Percentiles rank a stretch among this genome's conserved stretches.
phyloP scores from a whole-genome alignment of 83 land plant species.

The Diphasiastrum complanatum region DNA sequence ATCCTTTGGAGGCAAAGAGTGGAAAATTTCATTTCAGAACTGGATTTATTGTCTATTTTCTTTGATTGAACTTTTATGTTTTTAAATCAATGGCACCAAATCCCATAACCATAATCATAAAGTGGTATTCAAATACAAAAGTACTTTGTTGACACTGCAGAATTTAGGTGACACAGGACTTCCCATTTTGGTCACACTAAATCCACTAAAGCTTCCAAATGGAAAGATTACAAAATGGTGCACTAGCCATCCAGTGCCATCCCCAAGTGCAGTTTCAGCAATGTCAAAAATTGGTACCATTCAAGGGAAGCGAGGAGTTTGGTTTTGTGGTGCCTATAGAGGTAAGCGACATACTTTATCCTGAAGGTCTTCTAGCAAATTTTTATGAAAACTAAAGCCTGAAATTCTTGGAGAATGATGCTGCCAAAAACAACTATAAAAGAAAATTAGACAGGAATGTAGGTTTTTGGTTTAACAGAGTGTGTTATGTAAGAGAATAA shows the following conservation, averaged over 20 bases:
- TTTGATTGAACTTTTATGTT: too few species aligned
- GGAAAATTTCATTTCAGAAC: too few species aligned
- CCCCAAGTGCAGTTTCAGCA: conserved; percentile 80
- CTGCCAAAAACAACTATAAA: too few species aligned
- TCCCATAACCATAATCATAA: background rate
- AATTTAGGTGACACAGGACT: conserved; percentile 41
- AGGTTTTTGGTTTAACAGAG: too few species aligned
- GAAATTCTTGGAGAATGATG: too few species aligned
- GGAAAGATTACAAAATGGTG: conserved; percentile 53
- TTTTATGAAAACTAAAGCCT: too few species aligned
- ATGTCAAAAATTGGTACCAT: conserved; percentile 49
- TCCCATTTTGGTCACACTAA: conserved; percentile 84
- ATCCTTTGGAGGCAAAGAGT: too few species aligned
- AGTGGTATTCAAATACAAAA: background rate
- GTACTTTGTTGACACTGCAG: conserved; percentile 13
- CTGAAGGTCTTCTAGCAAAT: background rate
- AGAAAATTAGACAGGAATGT: too few species aligned
- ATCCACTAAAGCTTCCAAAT: conserved; percentile 57
- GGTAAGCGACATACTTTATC: conserved; percentile 36
- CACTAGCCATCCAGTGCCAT: conserved; percentile 86
- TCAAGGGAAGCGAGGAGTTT: conserved; percentile 88
- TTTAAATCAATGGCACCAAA: too few species aligned
- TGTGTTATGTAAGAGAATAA: too few species aligned
- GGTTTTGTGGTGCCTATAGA: conserved; percentile 98
- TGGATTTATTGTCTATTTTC: too few species aligned